Evolutionary conservation across 306 rosid species (phyloP), one percentile per base, ranked within the genome.

Genomic region (Pyrus betulifolia): DNA sequence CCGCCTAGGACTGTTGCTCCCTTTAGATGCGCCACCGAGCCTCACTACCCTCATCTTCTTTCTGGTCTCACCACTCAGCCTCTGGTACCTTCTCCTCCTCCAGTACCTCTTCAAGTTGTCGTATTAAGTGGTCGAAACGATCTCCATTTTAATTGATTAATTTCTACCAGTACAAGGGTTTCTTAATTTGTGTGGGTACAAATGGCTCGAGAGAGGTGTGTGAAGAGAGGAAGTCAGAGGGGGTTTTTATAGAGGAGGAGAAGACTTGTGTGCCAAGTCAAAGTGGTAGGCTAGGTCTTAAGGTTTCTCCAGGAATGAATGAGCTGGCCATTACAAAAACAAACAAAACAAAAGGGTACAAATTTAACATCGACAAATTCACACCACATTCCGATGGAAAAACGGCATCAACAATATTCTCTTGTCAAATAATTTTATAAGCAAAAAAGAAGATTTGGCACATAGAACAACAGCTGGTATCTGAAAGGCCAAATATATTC

Each of bases 31-130:
- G 0, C 77, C 68, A 4, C 77, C 76, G 5, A 82, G 75, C 66
- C 75, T 78, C 0, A 66, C 51, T 23, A 81, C 25, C 63, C 28
- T 67, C 61, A 75, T 49, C 80, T 84, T 86, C 77, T 69, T 83
- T 55, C 33, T 84, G 33, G n/a, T 73, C 25, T 57, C 65, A 2
- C 63, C 79, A 11, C 64, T 54, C 59, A 86, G 67, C 72, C 76
- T 84, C 44, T 74, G 82, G 66, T 84, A 84, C 67, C 74, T 76
- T 70, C 75, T 86, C 40, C 86, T 84, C 52, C 82, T 81, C 84
- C 84, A 82, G 55, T 54, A 70, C 83, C 82, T 84, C 81, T 71
- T 84, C 83, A 81, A n/a, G 76, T 64, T 70, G 21, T 79, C 75
- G 8, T 71, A 42, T 62, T 64, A 71, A 22, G 80, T 21, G 23